A percentile compares a stretch with the other conserved stretches of the same genome.
Evolutionary conservation across 1,139 yeast species (phyloP).

Genomic region (Pichia sp.): DNA sequence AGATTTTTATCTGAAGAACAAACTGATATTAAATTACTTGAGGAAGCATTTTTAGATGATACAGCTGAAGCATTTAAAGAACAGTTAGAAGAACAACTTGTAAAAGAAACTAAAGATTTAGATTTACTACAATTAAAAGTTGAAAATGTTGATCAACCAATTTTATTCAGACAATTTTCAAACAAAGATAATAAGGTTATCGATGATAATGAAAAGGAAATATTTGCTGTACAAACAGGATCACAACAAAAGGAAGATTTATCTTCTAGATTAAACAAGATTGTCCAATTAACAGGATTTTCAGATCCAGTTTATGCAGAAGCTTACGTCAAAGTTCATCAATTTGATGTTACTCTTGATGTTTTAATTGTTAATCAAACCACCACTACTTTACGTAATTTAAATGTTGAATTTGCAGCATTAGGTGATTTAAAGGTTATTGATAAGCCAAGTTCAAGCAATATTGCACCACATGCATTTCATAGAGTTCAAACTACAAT

Average conservation of each 20-base stretch:
- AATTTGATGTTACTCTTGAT: constrained; percentile 90
- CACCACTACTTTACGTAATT: constrained; percentile 78
- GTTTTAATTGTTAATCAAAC: constrained; percentile 94
- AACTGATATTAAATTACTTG: constrained; percentile 40
- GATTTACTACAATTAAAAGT: constrained; percentile 60
- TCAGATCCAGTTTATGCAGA: constrained; percentile 98
- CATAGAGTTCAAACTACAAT: constrained; percentile 82
- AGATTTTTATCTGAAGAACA: constrained; percentile 61
- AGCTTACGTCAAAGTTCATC: constrained; percentile 91
- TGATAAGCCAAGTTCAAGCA: constrained; percentile 88
- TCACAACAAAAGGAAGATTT: constrained; percentile 49
- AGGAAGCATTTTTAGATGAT: constrained; percentile 76
- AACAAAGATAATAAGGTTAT: constrained; percentile 38
- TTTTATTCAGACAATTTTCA: constrained; percentile 77
- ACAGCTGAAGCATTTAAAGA: constrained; percentile 75
- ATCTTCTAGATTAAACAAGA: constrained; percentile 76
- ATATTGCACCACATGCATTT: constrained; percentile 95
- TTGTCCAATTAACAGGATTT: constrained; percentile 92
- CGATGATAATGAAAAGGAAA: constrained; percentile 37
- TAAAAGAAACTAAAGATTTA: constrained; percentile 53
- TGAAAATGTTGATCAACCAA: constrained; percentile 76
- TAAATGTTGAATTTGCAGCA: constrained; percentile 93
- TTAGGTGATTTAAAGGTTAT: constrained; percentile 93
- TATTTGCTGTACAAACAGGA: constrained; percentile 41
- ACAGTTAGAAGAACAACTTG: constrained; percentile 41